Evolutionary conservation across 139 green algal genomes (phyloP).

Genomic region (Axilococcus clingmanii): DNA sequence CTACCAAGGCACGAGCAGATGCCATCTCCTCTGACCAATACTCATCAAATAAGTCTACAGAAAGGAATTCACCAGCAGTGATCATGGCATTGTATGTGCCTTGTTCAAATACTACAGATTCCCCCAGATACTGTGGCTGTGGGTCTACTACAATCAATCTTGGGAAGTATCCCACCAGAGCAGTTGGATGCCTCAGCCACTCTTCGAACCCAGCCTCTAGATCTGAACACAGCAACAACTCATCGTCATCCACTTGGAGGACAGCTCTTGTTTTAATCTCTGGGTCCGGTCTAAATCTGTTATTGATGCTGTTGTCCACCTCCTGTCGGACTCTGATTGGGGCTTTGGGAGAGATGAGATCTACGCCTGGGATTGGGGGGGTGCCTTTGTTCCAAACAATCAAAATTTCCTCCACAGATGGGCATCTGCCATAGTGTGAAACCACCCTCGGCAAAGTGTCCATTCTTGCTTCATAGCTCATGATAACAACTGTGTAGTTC

Average conservation of each 20-base stretch:
- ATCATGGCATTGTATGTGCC: constrained; percentile 29
- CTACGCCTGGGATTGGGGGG: not conserved
- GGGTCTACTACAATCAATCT: constrained; percentile 16
- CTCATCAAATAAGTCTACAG: constrained; percentile 4
- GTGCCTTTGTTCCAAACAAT: constrained; percentile 9
- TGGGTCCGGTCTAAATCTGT: constrained; percentile 31
- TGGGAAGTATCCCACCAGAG: constrained; percentile 20
- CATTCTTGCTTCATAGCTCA: not conserved
- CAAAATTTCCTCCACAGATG: not conserved
- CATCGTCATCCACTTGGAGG: constrained; percentile 20
- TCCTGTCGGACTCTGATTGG: constrained; percentile 26
- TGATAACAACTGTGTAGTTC: constrained; percentile 1
- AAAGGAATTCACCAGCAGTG: constrained; percentile 20
- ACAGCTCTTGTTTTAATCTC: constrained; percentile 16
- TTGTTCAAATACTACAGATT: constrained; percentile 3
- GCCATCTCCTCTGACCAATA: constrained; percentile 9
- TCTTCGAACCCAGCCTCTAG: constrained; percentile 21
- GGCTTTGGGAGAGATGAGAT: not conserved
- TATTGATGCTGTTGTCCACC: constrained; percentile 29
- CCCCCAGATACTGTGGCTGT: constrained; percentile 5
- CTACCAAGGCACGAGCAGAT: constrained; percentile 9
- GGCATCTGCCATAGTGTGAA: constrained; percentile 2
- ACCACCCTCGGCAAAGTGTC: not conserved
- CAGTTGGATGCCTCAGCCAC: constrained; percentile 21
- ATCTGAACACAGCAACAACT: constrained; percentile 13